Base-by-base conservation (phyloP, 2,329 filamentous ascomycete species). In the Laburnicola sp. region DNA sequence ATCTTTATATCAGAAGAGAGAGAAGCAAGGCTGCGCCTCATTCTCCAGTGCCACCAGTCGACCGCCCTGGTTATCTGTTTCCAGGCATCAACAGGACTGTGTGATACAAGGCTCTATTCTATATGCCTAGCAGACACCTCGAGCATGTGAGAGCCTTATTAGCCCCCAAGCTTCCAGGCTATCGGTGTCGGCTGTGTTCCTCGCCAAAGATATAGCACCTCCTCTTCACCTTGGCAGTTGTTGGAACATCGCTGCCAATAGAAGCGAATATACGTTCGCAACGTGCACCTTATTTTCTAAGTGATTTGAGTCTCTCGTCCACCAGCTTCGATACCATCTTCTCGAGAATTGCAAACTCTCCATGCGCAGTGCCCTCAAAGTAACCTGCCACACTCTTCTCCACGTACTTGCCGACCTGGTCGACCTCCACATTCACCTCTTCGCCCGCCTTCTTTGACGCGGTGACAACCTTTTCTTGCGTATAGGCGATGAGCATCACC, bases 401-500 rank as follows among this genome's bases (percentile, higher is more conserved):
- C 2, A 90, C 88, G 65, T 92, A 92, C 76, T 93, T 93, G 45
- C 85, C 85, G 4, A 87, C 83, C 78, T 96, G 90, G 70, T 97
- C 92, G 47, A 96, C 93, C 78, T 97, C 92, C 31, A 97, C 83
- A 68, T 97, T 97, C 54, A 96, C 89, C 43, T 86, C 82, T 4
- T 96, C 90, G 2, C 92, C 91, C 27, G 82, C 76, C 74, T 82
- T 79, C 82, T 97, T 97, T 45, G 78, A 79, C 2, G 89, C 89
- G 57, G 91, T 85, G 11, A 96, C 87, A 11, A 99, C 86, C 73
- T 89, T 89, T 74, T 93, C 90, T 77, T 97, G 94, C 8, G 94
- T 97, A 74, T 99, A 99, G 6, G 89, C 84, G 72, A 99, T 97
- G 55, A 99, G 80, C 94, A 99, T 99, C 43, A 99, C 88, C 81